Conservation (phyloP, 371 early-diverging fungal species). For the Mortierella sp. region DNA sequence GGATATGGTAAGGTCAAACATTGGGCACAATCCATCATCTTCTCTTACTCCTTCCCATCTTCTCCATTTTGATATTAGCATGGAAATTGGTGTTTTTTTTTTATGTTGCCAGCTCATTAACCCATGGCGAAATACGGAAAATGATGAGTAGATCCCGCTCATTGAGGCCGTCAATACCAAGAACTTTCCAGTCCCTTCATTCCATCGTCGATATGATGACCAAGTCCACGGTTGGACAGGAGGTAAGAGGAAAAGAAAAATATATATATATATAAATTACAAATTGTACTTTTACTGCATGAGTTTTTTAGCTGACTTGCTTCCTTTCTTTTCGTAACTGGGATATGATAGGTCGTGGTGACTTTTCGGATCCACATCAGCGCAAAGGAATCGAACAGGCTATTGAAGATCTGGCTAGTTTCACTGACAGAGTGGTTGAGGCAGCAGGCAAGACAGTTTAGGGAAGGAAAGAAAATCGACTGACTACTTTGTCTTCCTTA, state of each 20-base stretch:
- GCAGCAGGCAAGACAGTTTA: too few relatives aligned
- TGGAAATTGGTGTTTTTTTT: not conserved
- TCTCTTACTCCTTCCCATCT: too few relatives aligned
- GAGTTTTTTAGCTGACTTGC: too few relatives aligned
- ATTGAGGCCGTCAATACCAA: not conserved
- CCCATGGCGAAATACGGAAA: too few relatives aligned
- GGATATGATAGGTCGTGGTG: slow-evolving; percentile 15
- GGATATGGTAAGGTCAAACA: slow-evolving; percentile 1
- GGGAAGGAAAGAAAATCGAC: too few relatives aligned
- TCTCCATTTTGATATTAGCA: not conserved
- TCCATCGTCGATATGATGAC: slow-evolving; percentile 12
- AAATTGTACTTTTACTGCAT: not conserved
- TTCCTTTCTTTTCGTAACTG: too few relatives aligned
- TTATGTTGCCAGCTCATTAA: too few relatives aligned
- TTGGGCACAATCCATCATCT: too few relatives aligned
- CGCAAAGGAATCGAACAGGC: not conserved
- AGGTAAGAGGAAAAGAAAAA: slow-evolving; percentile 1
- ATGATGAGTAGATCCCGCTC: not conserved
- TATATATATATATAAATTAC: not conserved
- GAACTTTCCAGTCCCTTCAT: not conserved
- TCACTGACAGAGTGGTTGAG: not conserved
- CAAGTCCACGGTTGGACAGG: slow-evolving; percentile 21
- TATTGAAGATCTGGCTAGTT: not conserved
- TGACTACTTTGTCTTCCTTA: too few relatives aligned
- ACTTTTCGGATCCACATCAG: slow-evolving; percentile 1